A percentile compares a stretch with the other conserved stretches of the same genome.
Conservation (phyloP, 495 filamentous ascomycete species). For the Chaetomium tenue region DNA sequence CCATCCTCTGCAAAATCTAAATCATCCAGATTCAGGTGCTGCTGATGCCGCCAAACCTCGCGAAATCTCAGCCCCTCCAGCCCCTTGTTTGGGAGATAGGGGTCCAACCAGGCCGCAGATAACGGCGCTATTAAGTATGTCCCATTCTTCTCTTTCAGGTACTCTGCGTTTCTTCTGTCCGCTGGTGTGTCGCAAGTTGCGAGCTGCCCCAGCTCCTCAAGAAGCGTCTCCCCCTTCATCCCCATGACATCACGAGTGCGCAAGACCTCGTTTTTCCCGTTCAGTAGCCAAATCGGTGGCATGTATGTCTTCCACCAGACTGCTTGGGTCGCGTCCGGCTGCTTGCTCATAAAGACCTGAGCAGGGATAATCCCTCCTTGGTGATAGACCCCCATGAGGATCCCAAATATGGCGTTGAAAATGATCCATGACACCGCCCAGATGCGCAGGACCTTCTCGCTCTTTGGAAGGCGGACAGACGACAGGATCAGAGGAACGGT, state of each 20-base stretch:
- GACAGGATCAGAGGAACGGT: conserved; percentile 84
- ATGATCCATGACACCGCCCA: conserved; percentile 72
- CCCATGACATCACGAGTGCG: conserved; percentile 83
- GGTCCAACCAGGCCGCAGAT: conserved; percentile 72
- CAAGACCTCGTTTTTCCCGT: conserved; percentile 65
- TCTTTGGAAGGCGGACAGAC: conserved; percentile 68
- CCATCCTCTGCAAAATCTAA: conserved; percentile 86
- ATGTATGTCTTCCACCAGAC: conserved; percentile 99
- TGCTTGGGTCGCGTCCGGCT: conserved; percentile 62
- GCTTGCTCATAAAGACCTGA: conserved; percentile 63
- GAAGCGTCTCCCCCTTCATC: conserved; percentile 59
- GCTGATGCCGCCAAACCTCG: conserved; percentile 67
- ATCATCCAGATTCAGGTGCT: conserved; percentile 89
- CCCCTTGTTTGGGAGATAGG: conserved; percentile 51
- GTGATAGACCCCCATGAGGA: conserved; percentile 89
- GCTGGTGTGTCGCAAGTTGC: conserved; percentile 58
- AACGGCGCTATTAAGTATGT: conserved; percentile 67
- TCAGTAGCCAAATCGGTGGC: conserved; percentile 88
- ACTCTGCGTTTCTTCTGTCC: conserved; percentile 49
- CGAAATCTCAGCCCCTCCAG: conserved; percentile 54
- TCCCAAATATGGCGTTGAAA: conserved; percentile 76
- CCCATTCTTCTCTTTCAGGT: conserved; percentile 51
- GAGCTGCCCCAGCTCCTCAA: conserved; percentile 56
- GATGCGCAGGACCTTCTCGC: conserved; percentile 45
- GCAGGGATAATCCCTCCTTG: conserved; percentile 88